Evolutionary conservation across 768 basidiomycete genomes (phyloP).

Genomic region (Calocybe gangraenosa): DNA sequence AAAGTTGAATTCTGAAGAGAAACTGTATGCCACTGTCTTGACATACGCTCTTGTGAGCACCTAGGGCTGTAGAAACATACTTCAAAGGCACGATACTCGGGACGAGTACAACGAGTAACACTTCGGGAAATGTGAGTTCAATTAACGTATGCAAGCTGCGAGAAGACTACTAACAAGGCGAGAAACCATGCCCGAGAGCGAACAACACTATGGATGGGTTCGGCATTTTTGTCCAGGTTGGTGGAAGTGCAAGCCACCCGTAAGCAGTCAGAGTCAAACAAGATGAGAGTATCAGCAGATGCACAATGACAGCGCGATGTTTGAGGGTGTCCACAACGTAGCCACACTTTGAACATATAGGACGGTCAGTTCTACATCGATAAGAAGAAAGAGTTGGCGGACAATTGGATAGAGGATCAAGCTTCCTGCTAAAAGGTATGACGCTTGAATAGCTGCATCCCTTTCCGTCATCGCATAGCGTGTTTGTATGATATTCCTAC

Average conservation of each 20-base stretch:
- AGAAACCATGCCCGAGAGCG: conserved; percentile 68
- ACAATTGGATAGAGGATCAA: conserved; percentile 69
- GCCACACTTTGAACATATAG: conserved; percentile 44
- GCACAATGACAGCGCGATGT: conserved; percentile 51
- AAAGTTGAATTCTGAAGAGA: background rate
- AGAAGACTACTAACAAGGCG: conserved; percentile 50
- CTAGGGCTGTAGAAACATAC: conserved; percentile 75
- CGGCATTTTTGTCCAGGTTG: conserved; percentile 50
- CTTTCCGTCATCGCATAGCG: conserved; percentile 60
- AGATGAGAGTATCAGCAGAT: conserved; percentile 56
- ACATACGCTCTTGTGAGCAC: conserved; percentile 74
- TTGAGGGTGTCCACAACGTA: conserved; percentile 58
- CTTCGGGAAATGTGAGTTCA: conserved; percentile 28
- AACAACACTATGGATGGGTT: conserved; percentile 60
- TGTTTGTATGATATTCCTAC: conserved; percentile 68
- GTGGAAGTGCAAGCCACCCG: conserved; percentile 62
- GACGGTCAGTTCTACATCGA: too few relatives aligned
- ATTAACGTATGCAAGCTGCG: background rate
- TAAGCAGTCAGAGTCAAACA: conserved; percentile 58
- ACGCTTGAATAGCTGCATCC: conserved; percentile 59
- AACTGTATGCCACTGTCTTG: background rate
- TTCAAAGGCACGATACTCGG: conserved; percentile 66
- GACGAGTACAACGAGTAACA: conserved; percentile 70
- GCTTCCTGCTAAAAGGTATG: conserved; percentile 68
- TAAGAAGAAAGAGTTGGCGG: conserved; percentile 17